Conservation (phyloP, 139 green algal species). For the Mychonastes homosphaera region DNA sequence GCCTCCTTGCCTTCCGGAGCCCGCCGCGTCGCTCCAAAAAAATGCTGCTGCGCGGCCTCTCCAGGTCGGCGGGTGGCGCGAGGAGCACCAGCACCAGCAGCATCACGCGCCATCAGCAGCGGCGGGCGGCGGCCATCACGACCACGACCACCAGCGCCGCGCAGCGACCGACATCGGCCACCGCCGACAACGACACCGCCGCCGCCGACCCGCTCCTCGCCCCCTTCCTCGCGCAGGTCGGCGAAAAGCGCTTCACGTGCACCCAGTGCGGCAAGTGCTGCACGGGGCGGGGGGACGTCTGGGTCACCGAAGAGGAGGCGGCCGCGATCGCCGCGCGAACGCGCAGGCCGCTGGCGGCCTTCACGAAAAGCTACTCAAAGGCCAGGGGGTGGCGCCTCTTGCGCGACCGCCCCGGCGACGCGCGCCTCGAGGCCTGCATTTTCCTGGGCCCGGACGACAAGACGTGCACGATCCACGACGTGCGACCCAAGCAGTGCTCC, state of each 20-base stretch:
- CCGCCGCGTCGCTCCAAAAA: too few relatives aligned
- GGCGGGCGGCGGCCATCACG: too few relatives aligned
- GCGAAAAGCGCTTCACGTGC: slow-evolving; percentile 20
- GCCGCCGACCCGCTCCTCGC: slow-evolving; percentile 6
- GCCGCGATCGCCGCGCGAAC: slow-evolving; percentile 16
- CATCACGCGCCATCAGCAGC: too few relatives aligned
- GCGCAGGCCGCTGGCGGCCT: slow-evolving; percentile 1
- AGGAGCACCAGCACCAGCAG: too few relatives aligned
- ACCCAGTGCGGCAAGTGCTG: slow-evolving; percentile 39
- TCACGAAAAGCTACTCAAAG: slow-evolving; percentile 19
- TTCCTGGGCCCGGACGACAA: slow-evolving; percentile 30
- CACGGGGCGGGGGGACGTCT: slow-evolving; percentile 31
- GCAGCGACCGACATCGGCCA: too few relatives aligned
- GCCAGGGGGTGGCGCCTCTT: slow-evolving; percentile 21
- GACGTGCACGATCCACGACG: slow-evolving; percentile 23
- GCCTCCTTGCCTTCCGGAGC: too few relatives aligned
- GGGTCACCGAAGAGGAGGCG: slow-evolving; percentile 23
- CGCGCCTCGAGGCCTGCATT: too few relatives aligned
- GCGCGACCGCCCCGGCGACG: too few relatives aligned
- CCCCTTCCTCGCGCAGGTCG: slow-evolving; percentile 10
- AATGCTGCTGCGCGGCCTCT: too few relatives aligned
- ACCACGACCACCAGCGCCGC: too few relatives aligned
- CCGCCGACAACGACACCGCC: too few relatives aligned
- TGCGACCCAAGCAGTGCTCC: slow-evolving; percentile 23
- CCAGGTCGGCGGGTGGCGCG: too few relatives aligned